Evolutionary conservation across 2,329 filamentous ascomycete species (phyloP), one percentile per base, ranked within the genome.

Genomic region (Aspergillus unguis): DNA sequence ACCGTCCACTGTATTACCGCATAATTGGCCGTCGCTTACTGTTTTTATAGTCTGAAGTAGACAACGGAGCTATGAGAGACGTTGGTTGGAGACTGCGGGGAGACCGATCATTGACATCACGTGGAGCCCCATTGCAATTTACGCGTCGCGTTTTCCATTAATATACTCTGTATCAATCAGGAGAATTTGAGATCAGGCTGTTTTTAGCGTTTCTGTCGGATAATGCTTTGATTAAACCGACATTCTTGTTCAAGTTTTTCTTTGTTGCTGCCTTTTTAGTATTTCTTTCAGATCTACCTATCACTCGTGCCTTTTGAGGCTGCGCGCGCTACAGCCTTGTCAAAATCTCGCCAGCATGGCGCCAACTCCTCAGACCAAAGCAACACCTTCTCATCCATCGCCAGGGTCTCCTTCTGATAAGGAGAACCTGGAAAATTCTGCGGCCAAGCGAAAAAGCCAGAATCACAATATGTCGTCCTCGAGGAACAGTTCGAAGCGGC

Each of bases 361-460:
- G 42, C 61, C 48, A 31, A 54, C 56, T 33, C 46, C 58, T 31
- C 51, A 49, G 38, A 54, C 55, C 41, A 49, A 56, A 40, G 47
- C 58, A 59, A 31, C 44, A 36, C 38, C 56, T 37, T 60, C 51
- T 42, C 53, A 62, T 26, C 65, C 71, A 7, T 70, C 75, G 17
- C 61, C 67, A 7, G 61, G 62, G 9, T 66, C 67, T 33, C 71
- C 66, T 1, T 80, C 78, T 5, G 77, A 80, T 58, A 80, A 80
- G 60, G 78, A 80, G 54, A 80, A 81, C 55, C 62, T 57, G 5
- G 56, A 57, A 38, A 40, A 50, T 48, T 56, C 59, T 11, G 57
- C 60, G 40, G 59, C 63, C 26, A 50, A 31, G 11, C 82, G 80
- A 59, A 74, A 76, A 52, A 78, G 74, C 52, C 68, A 69, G 36